Conservation (phyloP, 2,329 filamentous ascomycete species). For the Alternaria gaisen region DNA sequence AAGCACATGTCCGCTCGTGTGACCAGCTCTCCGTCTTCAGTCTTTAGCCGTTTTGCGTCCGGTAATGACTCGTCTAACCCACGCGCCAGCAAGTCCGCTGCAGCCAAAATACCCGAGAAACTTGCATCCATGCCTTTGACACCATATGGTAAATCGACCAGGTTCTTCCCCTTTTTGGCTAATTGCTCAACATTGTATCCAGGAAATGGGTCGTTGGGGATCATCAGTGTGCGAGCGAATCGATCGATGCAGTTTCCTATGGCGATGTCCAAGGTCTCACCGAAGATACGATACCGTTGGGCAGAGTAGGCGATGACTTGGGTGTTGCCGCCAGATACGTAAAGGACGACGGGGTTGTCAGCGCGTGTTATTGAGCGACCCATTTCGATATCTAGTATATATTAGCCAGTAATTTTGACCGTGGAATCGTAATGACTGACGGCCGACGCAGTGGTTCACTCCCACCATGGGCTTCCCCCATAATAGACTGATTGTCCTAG, state of each 20-base stretch:
- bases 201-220: constrained; percentile 94
- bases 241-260: constrained; percentile 97
- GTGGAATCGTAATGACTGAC: constrained; percentile 50
- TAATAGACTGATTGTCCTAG: constrained; percentile 79
- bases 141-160: constrained; percentile 91
- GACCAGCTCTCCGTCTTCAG: constrained; percentile 64
- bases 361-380: constrained; percentile 91
- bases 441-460: constrained; percentile 97
- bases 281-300: constrained; percentile 95
- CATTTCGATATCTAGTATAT: constrained; percentile 84
- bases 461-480: constrained; percentile 91
- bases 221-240: constrained; percentile 88
- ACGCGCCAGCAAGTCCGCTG: constrained; percentile 80
- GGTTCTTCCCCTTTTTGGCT: constrained; percentile 73
- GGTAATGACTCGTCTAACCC: constrained; percentile 61
- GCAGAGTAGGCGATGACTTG: constrained; percentile 98
- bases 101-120: constrained; percentile 89
- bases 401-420: background rate
- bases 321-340: constrained; percentile 95
- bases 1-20: constrained; percentile 91
- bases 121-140: constrained; percentile 99
- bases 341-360: constrained; percentile 90
- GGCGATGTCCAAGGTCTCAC: constrained; percentile 95
- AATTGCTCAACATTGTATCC: constrained; percentile 98
- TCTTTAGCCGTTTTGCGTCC: constrained; percentile 53